Evolutionary conservation across 257 asterid genomes (phyloP), one percentile per base, ranked within the genome.

Genomic region (Cynanchum wilfordii): DNA sequence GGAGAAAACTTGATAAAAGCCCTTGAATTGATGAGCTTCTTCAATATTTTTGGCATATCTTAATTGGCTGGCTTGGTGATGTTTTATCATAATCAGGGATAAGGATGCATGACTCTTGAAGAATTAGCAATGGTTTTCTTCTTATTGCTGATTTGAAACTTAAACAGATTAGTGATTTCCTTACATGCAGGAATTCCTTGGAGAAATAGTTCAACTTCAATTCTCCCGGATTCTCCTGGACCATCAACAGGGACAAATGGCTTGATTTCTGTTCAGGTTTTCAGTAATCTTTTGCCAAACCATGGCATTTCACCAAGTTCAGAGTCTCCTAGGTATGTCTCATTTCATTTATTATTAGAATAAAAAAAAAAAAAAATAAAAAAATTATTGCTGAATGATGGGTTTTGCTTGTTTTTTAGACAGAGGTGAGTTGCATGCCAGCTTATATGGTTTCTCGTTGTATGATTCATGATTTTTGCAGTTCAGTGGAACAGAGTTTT

Each of bases 101-200:
- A 12, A 24, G 17, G 38, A 58, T 25, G 65, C 65, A 25, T 59
- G 66, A 38, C 27, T 59, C 33, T 27, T 59, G 42, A 5, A 2
- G 16, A 59, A 20, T 27, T 11, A 52, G 15, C 42, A 15, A 42
- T 65, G n/a, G 16, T 10, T 66, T 66, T 12, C 70, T 40, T 10
- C 2, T 30, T 9, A 16, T 38, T 66, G 10, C 30, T 40, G 50
- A n/a, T 45, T 20, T 66, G 51, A 66, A 42, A 66, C 5, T 6
- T 45, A 19, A 5, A 10, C 5, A 52, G 33, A 20, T 33, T 66
- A 20, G 33, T 67, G 22, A 25, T 68, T 63, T 63, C 50, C 42
- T 68, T 30, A 40, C 66, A 24, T 76, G 52, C 77, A 86, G 90
- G 87, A 73, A 67, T 84, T 67, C 75, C 80, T 80, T 80, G 82